Base-by-base conservation (phyloP, 148 eudicot species). In the Nepenthes mirabilis region DNA sequence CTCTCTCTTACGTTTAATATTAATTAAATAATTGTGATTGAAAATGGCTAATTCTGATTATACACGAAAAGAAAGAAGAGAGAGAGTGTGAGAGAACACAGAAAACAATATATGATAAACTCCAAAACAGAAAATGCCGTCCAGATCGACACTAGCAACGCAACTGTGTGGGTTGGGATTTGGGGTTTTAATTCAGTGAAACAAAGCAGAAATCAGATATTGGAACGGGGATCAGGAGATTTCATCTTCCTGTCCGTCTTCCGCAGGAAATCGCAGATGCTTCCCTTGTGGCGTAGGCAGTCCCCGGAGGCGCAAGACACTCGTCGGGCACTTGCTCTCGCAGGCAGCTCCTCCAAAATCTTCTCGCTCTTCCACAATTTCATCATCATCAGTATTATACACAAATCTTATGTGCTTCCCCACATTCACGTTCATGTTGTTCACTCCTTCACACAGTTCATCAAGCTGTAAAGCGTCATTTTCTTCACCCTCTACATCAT, bases 371-470 rank as follows among this genome's bases (percentile, higher is more conserved):
- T 60, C 74, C 57, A 72, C 79, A 52, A 86, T 50, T 67, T 83
- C 97, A 70, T 70, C 95, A 65, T 82, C 95, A 77, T 14, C 49
- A 47, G 82, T 82, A 77, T 80, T 67, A 69, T 90, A 90, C 67
- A 86, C 72, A 59, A 83, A 87, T 45, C 82, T 59, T 1, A 65
- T 78, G 52, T 85, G 89, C 60, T 81, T 85, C 3, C 90, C 95
- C 11, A 11, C 49, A 32, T 66, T 63, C 69, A 79, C 78, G 49
- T 52, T 79, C 2, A 85, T 73, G 53, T 71, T 78, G 60, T 67
- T 80, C 36, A 85, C 60, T 33, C 75, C 86, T 70, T 80, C 90
- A 76, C 93, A 88, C 6, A 87, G 70, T 52, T 81, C 90, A 57
- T 91, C 85, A 45, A 45, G 8, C 48, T 5, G 48, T 36, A 87